Base-by-base conservation (phyloP, 2,329 filamentous ascomycete genomes). In the Penicillium sp. region DNA sequence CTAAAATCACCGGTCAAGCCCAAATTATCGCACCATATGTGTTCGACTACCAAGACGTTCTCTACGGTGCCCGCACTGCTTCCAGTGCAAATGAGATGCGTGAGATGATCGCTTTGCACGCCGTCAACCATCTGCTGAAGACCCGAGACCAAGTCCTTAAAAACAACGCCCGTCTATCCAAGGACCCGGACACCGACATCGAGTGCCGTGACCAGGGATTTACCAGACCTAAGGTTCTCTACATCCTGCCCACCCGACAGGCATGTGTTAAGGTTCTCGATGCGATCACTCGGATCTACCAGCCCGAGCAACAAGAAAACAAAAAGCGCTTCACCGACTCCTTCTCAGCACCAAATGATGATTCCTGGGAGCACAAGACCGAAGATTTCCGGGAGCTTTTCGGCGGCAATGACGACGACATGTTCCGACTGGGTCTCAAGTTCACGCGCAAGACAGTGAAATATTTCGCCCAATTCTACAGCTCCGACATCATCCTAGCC, bases 381-480 rank as follows among this genome's bases (percentile, higher is more conserved):
- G 88, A 88, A 3, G 94, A 97, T 73, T 97, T 96, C 76, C 82
- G 84, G 25, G 90, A 96, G 56, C 82, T 97, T 0, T 99, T 99
- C 70, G 88, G 88, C 60, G 94, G 94, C 58, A 97, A 97, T 71
- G 91, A 96, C 72, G 94, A 97, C 72, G 94, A 99, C 77, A 94
- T 95, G 84, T 99, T 97, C 78, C 87, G 93, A 3, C 80, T 97
- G 2, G 94, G 93, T n/a, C 77, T 99, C 71, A 99, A 97, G 75
- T 95, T 99, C 73, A 97, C 94, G 0, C 86, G 94, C 60, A 97
- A 97, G 77, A 96, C 92, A 0, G 82, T 97, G 71, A 97, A 97
- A 73, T 94, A 90, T 73, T 99, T 96, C 78, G 85, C 93, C 0
- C 89, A 92, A 61, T 99, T 99, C 74, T 97, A 97, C 80, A 93